Evolutionary conservation across 2,329 filamentous ascomycete genomes (phyloP), one percentile per base, ranked within the genome.

Genomic region (Ilyonectria sp.): DNA sequence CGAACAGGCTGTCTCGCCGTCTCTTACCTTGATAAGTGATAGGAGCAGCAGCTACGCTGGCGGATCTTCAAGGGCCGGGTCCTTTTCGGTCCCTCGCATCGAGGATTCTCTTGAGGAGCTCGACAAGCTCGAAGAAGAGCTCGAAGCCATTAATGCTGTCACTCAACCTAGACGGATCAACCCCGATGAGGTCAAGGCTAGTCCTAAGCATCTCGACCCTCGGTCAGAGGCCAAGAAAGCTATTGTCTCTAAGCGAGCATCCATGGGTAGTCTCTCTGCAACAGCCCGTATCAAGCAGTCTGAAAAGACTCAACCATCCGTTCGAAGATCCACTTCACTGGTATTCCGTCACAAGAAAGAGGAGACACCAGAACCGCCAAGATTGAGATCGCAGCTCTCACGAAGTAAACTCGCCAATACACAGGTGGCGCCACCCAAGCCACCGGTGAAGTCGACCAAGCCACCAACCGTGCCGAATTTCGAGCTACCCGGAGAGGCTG

Each of bases 21-120:
- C 76, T 23, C 72, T 79, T 40, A 77, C 79, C 7, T 69, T 74
- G 19, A 68, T 75, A 62, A 76, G 79, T 62, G 74, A 81, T 52
- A 71, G 73, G 67, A 72, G 77, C 65, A 71, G 77, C 55, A 82
- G 77, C 54, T 81, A 82, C 68, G 74, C 79, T 10, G 77, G 80
- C 13, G 71, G 68, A n/a, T 78, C 77, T 19, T 79, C 79, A 26
- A 71, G 72, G 31, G 60, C 75, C 6, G 78, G 75, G 0, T 81
- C 78, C 6, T 77, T 73, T 67, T 81, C 72, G 1, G 79, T 82
- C 13, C 80, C 85, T 29, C 86, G 88, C 19, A 91, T 91, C 56
- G 90, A 91, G 74, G 89, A 91, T 75, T 91, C 89, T 2, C 80
- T 91, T 9, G 89, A 90, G 75, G 89, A 88, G 69, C 81, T 91